Evolutionary conservation across 2,329 filamentous ascomycete species (phyloP).

Genomic region (Penicillium sp.): DNA sequence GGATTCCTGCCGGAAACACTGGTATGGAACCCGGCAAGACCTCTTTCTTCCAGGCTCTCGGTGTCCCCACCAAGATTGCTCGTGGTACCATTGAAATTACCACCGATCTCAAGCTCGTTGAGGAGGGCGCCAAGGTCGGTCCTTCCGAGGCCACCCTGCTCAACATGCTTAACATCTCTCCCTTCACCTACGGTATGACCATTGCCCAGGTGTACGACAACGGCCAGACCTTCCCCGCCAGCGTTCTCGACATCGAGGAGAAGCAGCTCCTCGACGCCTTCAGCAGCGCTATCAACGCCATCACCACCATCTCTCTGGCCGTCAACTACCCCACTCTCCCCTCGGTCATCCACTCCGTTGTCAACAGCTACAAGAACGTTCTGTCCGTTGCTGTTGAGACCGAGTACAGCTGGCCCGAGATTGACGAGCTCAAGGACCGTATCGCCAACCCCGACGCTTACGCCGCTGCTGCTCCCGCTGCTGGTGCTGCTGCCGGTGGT

Average conservation of each 20-base stretch:
- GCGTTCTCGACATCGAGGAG: slow-evolving; percentile 92
- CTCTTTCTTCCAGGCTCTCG: slow-evolving; percentile 99
- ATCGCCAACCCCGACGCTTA: slow-evolving; percentile 99
- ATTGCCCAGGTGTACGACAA: slow-evolving; percentile 96
- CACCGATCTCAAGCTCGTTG: slow-evolving; percentile 94
- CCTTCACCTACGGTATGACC: slow-evolving; percentile 99
- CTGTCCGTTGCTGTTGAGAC: slow-evolving; percentile 82
- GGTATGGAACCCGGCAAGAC: slow-evolving; percentile 99
- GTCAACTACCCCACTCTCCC: slow-evolving; percentile 94
- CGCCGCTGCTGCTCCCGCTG: slow-evolving; percentile 77
- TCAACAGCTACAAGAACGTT: slow-evolving; percentile 99
- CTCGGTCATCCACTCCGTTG: slow-evolving; percentile 91
- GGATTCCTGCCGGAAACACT: slow-evolving; percentile 96
- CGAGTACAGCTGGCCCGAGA: slow-evolving; percentile 92
- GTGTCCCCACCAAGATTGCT: slow-evolving; percentile 99
- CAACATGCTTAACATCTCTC: slow-evolving; percentile 99
- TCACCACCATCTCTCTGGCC: slow-evolving; percentile 89
- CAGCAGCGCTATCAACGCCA: slow-evolving; percentile 78
- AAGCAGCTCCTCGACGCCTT: slow-evolving; percentile 88
- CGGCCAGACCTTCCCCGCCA: slow-evolving; percentile 86
- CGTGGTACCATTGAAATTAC: slow-evolving; percentile 99
- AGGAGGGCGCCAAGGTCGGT: slow-evolving; percentile 91
- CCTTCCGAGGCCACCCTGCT: slow-evolving; percentile 97
- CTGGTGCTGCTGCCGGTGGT: slow-evolving; percentile 61
- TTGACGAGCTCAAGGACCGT: slow-evolving; percentile 98